Conservation (phyloP, 2,329 filamentous ascomycete species). For the Fusarium sp. region DNA sequence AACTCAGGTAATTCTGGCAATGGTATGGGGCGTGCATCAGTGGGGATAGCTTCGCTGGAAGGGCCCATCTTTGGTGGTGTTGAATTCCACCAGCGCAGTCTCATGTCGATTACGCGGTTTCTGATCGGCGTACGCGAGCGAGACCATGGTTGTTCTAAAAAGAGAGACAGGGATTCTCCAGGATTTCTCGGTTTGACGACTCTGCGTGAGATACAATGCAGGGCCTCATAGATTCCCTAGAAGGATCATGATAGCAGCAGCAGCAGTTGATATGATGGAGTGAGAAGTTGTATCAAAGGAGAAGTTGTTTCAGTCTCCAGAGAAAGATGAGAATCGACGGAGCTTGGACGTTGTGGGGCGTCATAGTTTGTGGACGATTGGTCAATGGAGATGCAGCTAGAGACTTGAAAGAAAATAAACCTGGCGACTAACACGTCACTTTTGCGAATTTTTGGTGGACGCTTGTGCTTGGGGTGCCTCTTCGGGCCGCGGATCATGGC, state of each 20-base stretch:
- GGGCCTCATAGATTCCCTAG: constrained; percentile 1
- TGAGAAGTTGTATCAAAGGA: neutral
- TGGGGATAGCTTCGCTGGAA: constrained; percentile 31
- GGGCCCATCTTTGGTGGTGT: constrained; percentile 37
- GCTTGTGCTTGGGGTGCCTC: constrained; percentile 17
- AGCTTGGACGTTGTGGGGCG: constrained; percentile 21
- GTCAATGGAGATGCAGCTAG: constrained; percentile 32
- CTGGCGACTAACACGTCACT: constrained; percentile 24
- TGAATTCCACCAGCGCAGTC: constrained; percentile 35
- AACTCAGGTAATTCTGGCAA: constrained; percentile 39
- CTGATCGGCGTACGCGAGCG: constrained; percentile 26
- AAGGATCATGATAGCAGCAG: constrained; percentile 3
- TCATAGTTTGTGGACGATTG: constrained; percentile 33
- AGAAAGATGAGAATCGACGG: neutral
- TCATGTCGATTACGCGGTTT: constrained; percentile 36
- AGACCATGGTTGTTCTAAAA: constrained; percentile 28
- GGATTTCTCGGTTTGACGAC: neutral
- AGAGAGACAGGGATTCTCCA: neutral
- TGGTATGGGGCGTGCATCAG: constrained; percentile 34
- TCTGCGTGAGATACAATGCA: neutral
- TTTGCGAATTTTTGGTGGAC: constrained; percentile 5
- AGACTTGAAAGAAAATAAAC: constrained; percentile 7
- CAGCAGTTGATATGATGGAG: neutral
- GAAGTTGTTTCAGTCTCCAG: neutral
- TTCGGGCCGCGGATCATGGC: constrained; percentile 10